Percentiles rank a stretch among this genome's conserved stretches.
Evolutionary conservation across 2,329 filamentous ascomycete species (phyloP).

Genomic region (Colletotrichum orbiculare): DNA sequence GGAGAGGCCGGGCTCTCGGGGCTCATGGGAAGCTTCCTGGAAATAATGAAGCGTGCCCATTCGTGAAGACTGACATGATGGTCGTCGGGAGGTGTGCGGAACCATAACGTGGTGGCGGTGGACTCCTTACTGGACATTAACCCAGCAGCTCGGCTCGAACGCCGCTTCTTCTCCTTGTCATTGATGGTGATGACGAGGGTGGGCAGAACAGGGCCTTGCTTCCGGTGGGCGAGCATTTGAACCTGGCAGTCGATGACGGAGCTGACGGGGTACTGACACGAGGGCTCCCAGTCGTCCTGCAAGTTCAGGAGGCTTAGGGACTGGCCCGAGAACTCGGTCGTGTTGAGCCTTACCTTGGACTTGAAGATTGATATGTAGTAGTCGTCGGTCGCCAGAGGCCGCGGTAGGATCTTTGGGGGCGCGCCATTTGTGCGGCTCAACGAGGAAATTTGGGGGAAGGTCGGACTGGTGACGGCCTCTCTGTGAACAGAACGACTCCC

Average conservation of each 20-base stretch:
- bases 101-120: slow-evolving; percentile 62
- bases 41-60: slow-evolving; percentile 67
- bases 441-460: slow-evolving; percentile 50
- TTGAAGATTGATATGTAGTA: slow-evolving; percentile 67
- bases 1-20: slow-evolving; percentile 66
- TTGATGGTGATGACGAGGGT: slow-evolving; percentile 69
- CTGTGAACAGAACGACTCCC: slow-evolving; percentile 51
- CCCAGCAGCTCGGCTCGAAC: slow-evolving; percentile 71
- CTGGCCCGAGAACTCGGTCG: slow-evolving; percentile 17
- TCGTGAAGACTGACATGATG: slow-evolving; percentile 64
- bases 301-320: slow-evolving; percentile 34
- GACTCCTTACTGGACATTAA: slow-evolving; percentile 64
- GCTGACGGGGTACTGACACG: slow-evolving; percentile 63
- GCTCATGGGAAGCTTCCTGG: slow-evolving; percentile 56
- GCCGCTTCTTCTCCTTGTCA: slow-evolving; percentile 71
- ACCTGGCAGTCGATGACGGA: slow-evolving; percentile 68
- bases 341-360: slow-evolving; percentile 56
- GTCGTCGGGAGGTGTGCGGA: slow-evolving; percentile 66
- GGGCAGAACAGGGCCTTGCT: slow-evolving; percentile 68
- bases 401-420: slow-evolving; percentile 50
- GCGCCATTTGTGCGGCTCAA: slow-evolving; percentile 52
- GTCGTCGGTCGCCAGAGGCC: slow-evolving; percentile 47
- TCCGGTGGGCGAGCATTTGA: slow-evolving; percentile 69
- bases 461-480: slow-evolving; percentile 49
- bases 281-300: slow-evolving; percentile 65